Evolutionary conservation across 352 stramenopile species (phyloP).

Genomic region (Globisporangium paddicum): DNA sequence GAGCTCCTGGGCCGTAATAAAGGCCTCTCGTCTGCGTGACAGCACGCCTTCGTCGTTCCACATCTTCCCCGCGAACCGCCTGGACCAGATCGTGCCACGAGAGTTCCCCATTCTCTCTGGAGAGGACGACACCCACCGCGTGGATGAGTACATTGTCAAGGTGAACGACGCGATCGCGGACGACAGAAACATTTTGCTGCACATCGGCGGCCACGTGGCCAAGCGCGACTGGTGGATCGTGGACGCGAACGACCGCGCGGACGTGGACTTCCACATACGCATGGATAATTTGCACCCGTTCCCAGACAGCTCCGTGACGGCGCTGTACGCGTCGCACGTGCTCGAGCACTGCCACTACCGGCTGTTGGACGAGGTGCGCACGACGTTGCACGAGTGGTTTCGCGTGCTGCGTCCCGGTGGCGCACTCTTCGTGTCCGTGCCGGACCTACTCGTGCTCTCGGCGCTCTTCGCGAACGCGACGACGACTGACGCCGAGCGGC

Average conservation of each 20-base stretch:
- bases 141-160: constrained; percentile 34
- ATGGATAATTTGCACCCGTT: constrained; percentile 75
- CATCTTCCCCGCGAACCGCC: constrained; percentile 30
- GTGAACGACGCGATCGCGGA: constrained; percentile 25
- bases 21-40: not conserved
- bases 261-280: constrained; percentile 55
- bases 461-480: constrained; percentile 54
- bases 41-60: constrained; percentile 20
- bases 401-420: constrained; percentile 59
- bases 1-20: constrained; percentile 40
- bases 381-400: constrained; percentile 65
- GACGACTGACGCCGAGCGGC: constrained; percentile 43
- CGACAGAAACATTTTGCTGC: constrained; percentile 39
- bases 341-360: constrained; percentile 72
- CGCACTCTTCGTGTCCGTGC: constrained; percentile 54
- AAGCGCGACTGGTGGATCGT: constrained; percentile 64
- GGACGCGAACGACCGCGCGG: constrained; percentile 38
- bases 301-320: constrained; percentile 42
- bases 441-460: constrained; percentile 54
- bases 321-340: constrained; percentile 72
- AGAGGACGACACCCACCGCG: constrained; percentile 22
- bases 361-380: constrained; percentile 36
- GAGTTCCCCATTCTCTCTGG: constrained; percentile 35
- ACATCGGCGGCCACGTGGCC: constrained; percentile 51
- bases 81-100: constrained; percentile 15